These are phyloP conservation scores for Thermoascus crustaceus DNA, from an alignment of 2,329 filamentous ascomycete genomes.

Conservation along the genomic window DNA sequence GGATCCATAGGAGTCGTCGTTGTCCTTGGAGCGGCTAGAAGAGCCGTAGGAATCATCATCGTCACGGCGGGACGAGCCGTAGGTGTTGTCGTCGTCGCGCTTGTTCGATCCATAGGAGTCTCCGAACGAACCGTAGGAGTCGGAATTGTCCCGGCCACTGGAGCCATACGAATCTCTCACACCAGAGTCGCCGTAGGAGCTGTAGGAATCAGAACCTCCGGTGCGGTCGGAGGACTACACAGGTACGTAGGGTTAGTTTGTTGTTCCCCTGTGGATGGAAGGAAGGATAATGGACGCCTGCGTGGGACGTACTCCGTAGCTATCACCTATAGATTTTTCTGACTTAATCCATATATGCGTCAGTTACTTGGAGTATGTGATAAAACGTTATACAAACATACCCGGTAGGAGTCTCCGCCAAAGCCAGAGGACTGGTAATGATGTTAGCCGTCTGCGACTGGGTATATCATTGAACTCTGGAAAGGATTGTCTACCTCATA, in stretches of 20 bases:
- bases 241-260: no score
- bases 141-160: slow-evolving; percentile 4
- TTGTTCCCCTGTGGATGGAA: no score
- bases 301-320: no score
- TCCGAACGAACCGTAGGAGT: slow-evolving; percentile 11
- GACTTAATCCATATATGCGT: no score
- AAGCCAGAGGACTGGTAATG: slow-evolving; percentile 2
- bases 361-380: background rate
- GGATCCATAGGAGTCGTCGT: slow-evolving; percentile 3
- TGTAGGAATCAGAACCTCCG: slow-evolving; percentile 5
- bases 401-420: slow-evolving; percentile 7
- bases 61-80: background rate
- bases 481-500: no score
- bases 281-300: no score
- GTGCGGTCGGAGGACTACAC: slow-evolving; percentile 1
- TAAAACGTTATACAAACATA: slow-evolving; percentile 1
- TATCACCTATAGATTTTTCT: no score
- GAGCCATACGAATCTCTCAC: slow-evolving; percentile 5
- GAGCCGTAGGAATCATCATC: background rate
- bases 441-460: no score
- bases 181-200: slow-evolving; percentile 8
- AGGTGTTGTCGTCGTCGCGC: slow-evolving; percentile 4
- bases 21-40: no score
- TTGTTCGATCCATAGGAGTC: slow-evolving; percentile 1
- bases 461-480: no score